These are phyloP conservation scores for Colletotrichum spinosum DNA, from an alignment of 2,329 filamentous ascomycete species.

Conservation along the genomic window DNA sequence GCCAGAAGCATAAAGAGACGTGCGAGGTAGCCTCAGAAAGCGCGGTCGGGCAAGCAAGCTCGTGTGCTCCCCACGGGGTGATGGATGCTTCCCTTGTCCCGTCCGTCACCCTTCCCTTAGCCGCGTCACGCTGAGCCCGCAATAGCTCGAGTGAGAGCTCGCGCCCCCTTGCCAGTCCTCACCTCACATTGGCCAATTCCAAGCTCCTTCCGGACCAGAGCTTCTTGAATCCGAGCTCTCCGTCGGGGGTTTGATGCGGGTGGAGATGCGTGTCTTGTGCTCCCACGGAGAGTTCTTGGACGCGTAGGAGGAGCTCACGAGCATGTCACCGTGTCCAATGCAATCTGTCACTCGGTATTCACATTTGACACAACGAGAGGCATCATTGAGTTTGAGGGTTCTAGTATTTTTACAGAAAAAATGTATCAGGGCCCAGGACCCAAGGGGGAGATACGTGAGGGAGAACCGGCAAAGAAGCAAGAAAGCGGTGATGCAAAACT, in stretches of 20 bases:
- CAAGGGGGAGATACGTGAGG: slow-evolving; percentile 30
- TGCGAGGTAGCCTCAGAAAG: slow-evolving; percentile 1
- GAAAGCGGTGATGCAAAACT: slow-evolving; percentile 30
- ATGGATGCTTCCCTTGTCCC: slow-evolving; percentile 23
- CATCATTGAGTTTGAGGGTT: slow-evolving; percentile 29
- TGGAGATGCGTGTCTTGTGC: slow-evolving; percentile 15
- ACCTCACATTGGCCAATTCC: slow-evolving; percentile 36
- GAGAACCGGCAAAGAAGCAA: slow-evolving; percentile 5
- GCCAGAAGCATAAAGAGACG: not conserved
- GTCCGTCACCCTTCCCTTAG: slow-evolving; percentile 11
- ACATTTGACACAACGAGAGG: not conserved
- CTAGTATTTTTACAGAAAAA: slow-evolving; percentile 39
- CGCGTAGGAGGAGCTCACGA: too few relatives aligned
- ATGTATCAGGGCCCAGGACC: slow-evolving; percentile 36
- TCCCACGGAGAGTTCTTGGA: too few relatives aligned
- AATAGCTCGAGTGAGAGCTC: slow-evolving; percentile 22
- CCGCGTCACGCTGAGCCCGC: slow-evolving; percentile 5
- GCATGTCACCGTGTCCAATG: fast-evolving
- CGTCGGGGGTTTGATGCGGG: slow-evolving; percentile 6
- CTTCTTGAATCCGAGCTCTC: slow-evolving; percentile 2
- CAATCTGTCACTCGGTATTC: not conserved
- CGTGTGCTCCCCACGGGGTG: slow-evolving; percentile 18
- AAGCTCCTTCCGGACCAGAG: not conserved
- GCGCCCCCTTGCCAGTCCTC: slow-evolving; percentile 27
- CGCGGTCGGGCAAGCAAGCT: not conserved